A percentile compares a stretch with the other conserved stretches of the same genome.
phyloP scores from a whole-genome alignment of 2,329 filamentous ascomycete genomes.

The Elsinoe necatrix region DNA sequence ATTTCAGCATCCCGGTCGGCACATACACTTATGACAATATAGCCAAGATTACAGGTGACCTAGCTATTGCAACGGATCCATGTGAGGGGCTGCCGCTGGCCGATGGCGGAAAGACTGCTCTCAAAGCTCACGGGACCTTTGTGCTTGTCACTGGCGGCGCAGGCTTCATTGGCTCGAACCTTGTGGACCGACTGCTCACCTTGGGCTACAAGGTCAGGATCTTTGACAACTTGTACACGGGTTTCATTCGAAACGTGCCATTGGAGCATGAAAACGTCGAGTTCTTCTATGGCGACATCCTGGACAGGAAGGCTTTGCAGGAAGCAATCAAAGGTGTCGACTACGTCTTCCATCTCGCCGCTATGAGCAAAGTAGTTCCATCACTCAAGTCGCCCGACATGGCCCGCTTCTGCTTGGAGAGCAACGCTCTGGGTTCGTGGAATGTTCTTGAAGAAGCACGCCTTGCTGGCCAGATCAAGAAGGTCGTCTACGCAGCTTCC shows the following conservation, averaged over 20 bases:
- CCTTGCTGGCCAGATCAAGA: background rate
- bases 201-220: constrained; percentile 23
- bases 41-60: background rate
- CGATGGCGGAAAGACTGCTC: background rate
- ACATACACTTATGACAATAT: background rate
- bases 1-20: background rate
- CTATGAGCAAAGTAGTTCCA: background rate
- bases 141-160: constrained; percentile 28
- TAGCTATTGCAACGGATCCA: background rate
- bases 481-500: background rate
- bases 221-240: background rate
- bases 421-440: background rate
- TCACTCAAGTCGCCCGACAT: background rate
- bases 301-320: background rate
- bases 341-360: background rate
- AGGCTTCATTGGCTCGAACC: constrained; percentile 24
- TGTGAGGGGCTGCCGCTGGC: background rate
- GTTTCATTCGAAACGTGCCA: background rate
- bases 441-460: constrained; percentile 1
- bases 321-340: background rate
- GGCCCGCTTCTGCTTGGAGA: background rate
- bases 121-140: background rate
- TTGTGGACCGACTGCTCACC: constrained; percentile 24
- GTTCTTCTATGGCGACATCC: background rate
- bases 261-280: background rate